These are phyloP conservation scores for Collybiopsis confluens DNA, from an alignment of 768 basidiomycete genomes.

Conservation along the genomic window DNA sequence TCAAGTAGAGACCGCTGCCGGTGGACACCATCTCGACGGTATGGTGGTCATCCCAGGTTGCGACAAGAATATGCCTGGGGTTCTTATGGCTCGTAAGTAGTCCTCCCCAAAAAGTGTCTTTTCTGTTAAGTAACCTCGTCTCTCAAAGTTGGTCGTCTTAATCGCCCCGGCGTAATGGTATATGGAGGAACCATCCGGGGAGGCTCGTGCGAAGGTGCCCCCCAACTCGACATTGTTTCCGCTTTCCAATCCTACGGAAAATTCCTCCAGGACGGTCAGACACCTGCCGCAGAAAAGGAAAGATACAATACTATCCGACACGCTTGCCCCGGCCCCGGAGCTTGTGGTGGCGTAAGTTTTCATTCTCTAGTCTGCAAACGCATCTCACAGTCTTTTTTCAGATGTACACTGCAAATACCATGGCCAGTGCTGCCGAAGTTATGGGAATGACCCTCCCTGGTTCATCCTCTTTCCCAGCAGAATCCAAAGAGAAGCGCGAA, in stretches of 20 bases:
- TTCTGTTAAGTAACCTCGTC: background rate
- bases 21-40: constrained; percentile 96
- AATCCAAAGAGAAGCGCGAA: constrained; percentile 79
- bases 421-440: constrained; percentile 94
- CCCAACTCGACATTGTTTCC: constrained; percentile 91
- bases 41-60: constrained; percentile 97
- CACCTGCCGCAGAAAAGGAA: constrained; percentile 73
- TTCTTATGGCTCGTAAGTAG: constrained; percentile 87
- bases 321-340: constrained; percentile 96
- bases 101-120: constrained; percentile 6
- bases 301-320: constrained; percentile 87
- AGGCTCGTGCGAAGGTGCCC: constrained; percentile 84
- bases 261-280: constrained; percentile 87
- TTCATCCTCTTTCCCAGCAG: constrained; percentile 95
- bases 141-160: constrained; percentile 81
- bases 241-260: constrained; percentile 98
- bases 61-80: constrained; percentile 99
- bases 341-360: constrained; percentile 82
- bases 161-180: constrained; percentile 95
- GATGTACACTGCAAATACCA: constrained; percentile 99
- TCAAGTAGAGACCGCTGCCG: constrained; percentile 92
- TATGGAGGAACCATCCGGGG: constrained; percentile 95
- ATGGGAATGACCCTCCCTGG: constrained; percentile 96
- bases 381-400: constrained; percentile 26
- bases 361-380: background rate